Conservation (phyloP, 495 filamentous ascomycete genomes). For the Lichenothelia convexa region DNA sequence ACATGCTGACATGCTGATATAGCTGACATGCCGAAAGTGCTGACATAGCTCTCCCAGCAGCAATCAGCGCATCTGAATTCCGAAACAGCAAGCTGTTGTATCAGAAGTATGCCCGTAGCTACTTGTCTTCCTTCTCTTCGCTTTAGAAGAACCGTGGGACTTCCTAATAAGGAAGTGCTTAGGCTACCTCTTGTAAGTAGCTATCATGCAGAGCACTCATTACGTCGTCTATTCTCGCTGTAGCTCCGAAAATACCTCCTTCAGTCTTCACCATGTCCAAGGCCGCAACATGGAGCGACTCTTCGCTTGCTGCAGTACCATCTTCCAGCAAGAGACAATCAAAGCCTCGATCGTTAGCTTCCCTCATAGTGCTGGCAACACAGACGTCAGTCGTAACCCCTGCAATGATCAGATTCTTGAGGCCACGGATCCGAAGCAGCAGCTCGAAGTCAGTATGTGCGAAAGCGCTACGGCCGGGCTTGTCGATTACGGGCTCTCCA, state of each 20-base stretch:
- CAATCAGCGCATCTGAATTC: no score
- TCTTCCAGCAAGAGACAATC: slow-evolving; percentile 44
- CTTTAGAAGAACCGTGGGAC: no score
- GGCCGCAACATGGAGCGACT: slow-evolving; percentile 29
- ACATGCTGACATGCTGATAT: no score
- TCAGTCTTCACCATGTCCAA: slow-evolving; percentile 37
- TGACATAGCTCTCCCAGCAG: no score
- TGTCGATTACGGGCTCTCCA: slow-evolving; percentile 46
- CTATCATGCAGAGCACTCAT: no score
- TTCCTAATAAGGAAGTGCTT: no score
- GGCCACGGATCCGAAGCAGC: slow-evolving; percentile 37
- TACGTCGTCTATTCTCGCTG: slow-evolving; percentile 29
- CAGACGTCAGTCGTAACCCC: slow-evolving; percentile 58
- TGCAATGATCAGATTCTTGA: slow-evolving; percentile 47
- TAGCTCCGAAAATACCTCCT: slow-evolving; percentile 40
- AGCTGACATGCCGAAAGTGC: no score
- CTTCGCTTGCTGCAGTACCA: slow-evolving; percentile 32
- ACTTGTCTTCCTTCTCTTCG: no score
- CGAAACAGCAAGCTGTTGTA: no score
- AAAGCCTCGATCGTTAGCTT: slow-evolving; percentile 57
- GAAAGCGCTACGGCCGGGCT: slow-evolving; percentile 51
- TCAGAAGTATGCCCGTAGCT: no score
- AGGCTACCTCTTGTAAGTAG: background rate
- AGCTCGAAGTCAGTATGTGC: slow-evolving; percentile 45
- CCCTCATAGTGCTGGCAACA: slow-evolving; percentile 48